Base-by-base conservation (phyloP, 75 land plant genomes). In the Chamaecyparis obtusa region DNA sequence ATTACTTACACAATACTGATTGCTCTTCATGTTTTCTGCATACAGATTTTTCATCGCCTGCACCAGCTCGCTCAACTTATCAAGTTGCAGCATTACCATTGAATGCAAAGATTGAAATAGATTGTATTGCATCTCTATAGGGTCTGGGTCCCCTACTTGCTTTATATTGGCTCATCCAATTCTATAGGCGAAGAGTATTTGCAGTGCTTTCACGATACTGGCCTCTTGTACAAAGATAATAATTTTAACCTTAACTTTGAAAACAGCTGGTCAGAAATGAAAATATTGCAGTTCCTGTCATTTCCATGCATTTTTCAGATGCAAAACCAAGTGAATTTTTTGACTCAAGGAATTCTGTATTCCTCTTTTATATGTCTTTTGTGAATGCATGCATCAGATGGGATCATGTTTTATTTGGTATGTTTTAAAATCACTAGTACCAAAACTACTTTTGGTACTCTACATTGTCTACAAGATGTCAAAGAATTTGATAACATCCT, bases 21-120 rank as follows among this genome's bases (percentile, higher is more conserved):
- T 51, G 16, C 48, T 51, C n/a, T 24, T 5, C 81, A 17, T 46
- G 36, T 43, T 41, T 32, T 19, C 30, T n/a, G 13, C 33, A 60
- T 88, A 90, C 93, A 97, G 99, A 96, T 87, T 97, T 97, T 78
- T 92, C 94, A 78, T 86, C 93, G 5, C 92, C 97, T 80, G 92
- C 96, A 5, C 99, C 99, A 37, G 98, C 99, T 51, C 94, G 99
- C 14, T 94, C 99, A 13, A 96, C 99, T 36, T 97, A 96, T 83
- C 98, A 97, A 91, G 99, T 97, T 35, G 98, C 97, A 80, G 98
- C 98, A 35, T 87, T 97, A 44, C 99, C 99, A 14, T 36, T 94
- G 91, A 93, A 93, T 92, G 99, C 99, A 10, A 91, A 87, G 86
- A 87, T 97, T 87, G 99, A 97, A 88, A 96, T 97, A 56, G 99